Evolutionary conservation across 2,329 filamentous ascomycete species (phyloP), one percentile per base, ranked within the genome.

Genomic region (Alternaria alternata): DNA sequence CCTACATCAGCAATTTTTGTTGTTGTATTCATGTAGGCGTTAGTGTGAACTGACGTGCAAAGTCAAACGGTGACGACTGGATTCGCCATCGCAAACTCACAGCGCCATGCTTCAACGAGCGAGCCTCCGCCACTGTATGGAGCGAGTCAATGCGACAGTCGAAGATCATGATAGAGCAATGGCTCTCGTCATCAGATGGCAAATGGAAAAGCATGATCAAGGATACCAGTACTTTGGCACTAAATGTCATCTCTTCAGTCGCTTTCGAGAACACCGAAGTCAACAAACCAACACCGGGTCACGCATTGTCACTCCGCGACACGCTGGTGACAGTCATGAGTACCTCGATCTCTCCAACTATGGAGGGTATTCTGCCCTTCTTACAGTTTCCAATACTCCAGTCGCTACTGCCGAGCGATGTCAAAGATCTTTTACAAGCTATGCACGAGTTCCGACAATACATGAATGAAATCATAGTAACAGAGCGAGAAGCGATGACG

Each of bases 121-220:
- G 76, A 41, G 80, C 77, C 39, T 81, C 78, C 34, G 61, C 61
- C 5, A 61, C 78, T 4, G 81, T 83, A 3, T 91, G 88, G 79
- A 78, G 79, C 14, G 87, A 91, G 70, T 82, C 84, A 1, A 80
- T 89, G 58, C 75, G 79, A 38, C 90, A 93, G 79, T 85, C 89
- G 0, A 22, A 59, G 6, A 41, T 51, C 5, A 62, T 75, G 54
- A 54, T 69, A 9, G 34, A 43, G 1, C 54, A 62, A 8, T 75
- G 70, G 72, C 49, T 66, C 8, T 62, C 57, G 38, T 67, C n/a
- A 43, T 67, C 44, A 73, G 70, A 70, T 32, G 62, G 51, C n/a
- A 64, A 61, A 3, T 57, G 75, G 2, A 42, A 59, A 8, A 67
- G 28, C 5, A 65, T 74, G 12, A 63, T 73, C 8, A 67, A 76